phyloP scores from a whole-genome alignment of 1,284 basidiomycete genomes.

The Ceratobasidium sp. region DNA sequence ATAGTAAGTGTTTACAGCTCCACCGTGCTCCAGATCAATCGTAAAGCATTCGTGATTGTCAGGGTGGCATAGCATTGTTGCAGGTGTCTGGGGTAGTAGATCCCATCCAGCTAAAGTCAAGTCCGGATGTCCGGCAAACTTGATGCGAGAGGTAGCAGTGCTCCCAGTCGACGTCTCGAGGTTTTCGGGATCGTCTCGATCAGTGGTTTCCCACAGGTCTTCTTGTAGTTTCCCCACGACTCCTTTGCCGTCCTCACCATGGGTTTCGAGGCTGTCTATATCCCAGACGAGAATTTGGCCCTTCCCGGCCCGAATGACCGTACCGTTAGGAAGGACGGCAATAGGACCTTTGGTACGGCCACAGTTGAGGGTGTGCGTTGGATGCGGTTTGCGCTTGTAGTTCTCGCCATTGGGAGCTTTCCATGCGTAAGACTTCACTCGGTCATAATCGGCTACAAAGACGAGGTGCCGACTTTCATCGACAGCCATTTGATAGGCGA shows the following conservation, averaged over 20 bases:
- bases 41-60: constrained; percentile 5
- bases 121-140: constrained; percentile 9
- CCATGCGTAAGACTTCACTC: constrained; percentile 38
- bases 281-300: constrained; percentile 24
- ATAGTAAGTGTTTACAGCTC: neutral
- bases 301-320: constrained; percentile 25
- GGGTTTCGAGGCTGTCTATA: constrained; percentile 14
- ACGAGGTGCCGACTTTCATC: constrained; percentile 33
- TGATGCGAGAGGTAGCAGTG: constrained; percentile 21
- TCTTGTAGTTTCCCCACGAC: neutral
- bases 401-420: neutral
- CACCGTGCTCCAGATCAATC: constrained; percentile 30
- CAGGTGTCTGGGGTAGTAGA: neutral
- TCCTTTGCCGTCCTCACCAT: constrained; percentile 15
- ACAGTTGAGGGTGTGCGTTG: constrained; percentile 29
- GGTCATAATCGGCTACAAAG: constrained; percentile 25
- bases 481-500: constrained; percentile 21
- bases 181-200: constrained; percentile 32
- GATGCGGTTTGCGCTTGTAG: constrained; percentile 6
- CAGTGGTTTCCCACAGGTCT: neutral
- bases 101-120: neutral
- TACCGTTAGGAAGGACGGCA: constrained; percentile 16
- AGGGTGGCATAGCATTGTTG: constrained; percentile 11
- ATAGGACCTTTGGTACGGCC: constrained; percentile 5
- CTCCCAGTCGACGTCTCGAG: constrained; percentile 35